Base-by-base conservation (phyloP, 257 asterid species). In the Solanum raphanifolium region DNA sequence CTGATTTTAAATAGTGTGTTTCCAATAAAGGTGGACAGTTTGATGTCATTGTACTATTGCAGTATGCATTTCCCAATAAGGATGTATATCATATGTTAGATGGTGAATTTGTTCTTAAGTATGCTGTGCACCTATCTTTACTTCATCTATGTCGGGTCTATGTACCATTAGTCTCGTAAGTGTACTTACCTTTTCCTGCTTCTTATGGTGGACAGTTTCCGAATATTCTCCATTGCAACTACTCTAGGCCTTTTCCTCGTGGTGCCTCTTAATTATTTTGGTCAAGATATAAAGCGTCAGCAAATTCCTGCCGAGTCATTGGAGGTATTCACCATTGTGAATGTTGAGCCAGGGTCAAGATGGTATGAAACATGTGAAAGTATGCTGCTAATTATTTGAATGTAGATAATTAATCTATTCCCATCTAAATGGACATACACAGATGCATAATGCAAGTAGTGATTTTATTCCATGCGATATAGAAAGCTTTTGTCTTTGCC, bases 221-320 rank as follows among this genome's bases (percentile, higher is more conserved):
- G 88, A 87, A 86, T 90, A 87, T 85, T 83, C 62, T 87, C 89
- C 38, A 12, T 89, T 73, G 91, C 92, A 85, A 88, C 84, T 68
- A 87, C 86, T 88, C 78, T 90, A 68, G 91, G 92, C 79, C 34
- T 90, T 68, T 90, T 87, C 52, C 41, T 90, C 31, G 91, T 89
- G 86, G 90, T 90, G 60, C 92, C 92, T n/a, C 89, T 90, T 73
- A 90, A 90, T 87, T 90, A 83, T 85, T 87, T 86, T 25, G 92
- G 92, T 88, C 88, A 88, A 76, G 91, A 90, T 83, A 86, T 87
- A 12, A 76, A 11, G 25, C 89, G 89, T 90, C 52, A 87, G 29
- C 58, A 74, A 21, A 87, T 90, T 39, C 74, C 84, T 13, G 84
- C 79, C 6, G 87, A 85, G 62, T 87, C 92, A 6, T 74, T 90